phyloP scores from a whole-genome alignment of 345 rosid genomes.

The Gossypium stocksii region DNA sequence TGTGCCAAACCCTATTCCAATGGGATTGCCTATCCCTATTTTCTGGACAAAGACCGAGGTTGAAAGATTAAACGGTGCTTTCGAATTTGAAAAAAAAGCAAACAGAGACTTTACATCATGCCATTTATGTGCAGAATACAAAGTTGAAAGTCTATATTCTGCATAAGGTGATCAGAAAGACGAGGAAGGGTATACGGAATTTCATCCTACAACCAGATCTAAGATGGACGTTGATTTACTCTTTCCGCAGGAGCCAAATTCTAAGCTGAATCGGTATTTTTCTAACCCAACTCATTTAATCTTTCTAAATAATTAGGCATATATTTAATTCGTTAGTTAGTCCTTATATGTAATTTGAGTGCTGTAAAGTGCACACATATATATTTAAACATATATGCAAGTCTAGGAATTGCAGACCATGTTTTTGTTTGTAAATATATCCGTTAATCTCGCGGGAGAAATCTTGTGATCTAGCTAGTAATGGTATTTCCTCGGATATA shows the following conservation, averaged over 20 bases:
- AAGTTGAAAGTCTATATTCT: conserved; percentile 15
- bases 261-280: conserved; percentile 37
- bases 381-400: too few relatives aligned
- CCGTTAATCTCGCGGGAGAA: conserved; percentile 20
- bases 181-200: not conserved
- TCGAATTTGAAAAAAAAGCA: conserved; percentile 25
- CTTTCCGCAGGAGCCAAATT: conserved; percentile 27
- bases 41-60: conserved; percentile 41
- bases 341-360: too few relatives aligned
- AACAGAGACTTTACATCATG: conserved; percentile 17
- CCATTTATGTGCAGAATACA: conserved; percentile 11
- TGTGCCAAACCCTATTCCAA: conserved; percentile 17
- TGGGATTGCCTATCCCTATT: conserved; percentile 42
- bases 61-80: conserved; percentile 35
- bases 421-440: not conserved
- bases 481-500: conserved; percentile 29
- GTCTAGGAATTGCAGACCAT: conserved; percentile 29
- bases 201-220: conserved; percentile 8
- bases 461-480: conserved; percentile 47
- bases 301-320: not conserved
- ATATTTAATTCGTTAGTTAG: not conserved
- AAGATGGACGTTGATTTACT: conserved; percentile 30
- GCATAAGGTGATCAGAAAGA: conserved; percentile 5
- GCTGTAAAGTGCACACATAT: too few relatives aligned
- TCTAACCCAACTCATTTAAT: not conserved